Base-by-base conservation (phyloP, 257 asterid genomes). In the Scutellaria baicalensis region DNA sequence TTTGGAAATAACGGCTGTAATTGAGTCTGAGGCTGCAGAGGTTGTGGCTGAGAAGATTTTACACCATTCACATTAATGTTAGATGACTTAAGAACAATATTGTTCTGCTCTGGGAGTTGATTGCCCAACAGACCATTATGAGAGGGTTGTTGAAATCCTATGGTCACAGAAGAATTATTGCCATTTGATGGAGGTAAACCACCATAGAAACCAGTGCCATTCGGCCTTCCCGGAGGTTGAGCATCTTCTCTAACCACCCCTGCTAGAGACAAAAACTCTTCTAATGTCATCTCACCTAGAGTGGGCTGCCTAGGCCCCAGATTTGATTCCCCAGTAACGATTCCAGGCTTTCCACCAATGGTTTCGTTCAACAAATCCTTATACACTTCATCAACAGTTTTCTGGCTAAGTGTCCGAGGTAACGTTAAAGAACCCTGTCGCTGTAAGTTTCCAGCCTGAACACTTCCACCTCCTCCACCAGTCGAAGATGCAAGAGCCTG, bases 331-430 rank as follows among this genome's bases (percentile, higher is more conserved):
- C 83, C 91, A 20, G 45, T 40, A 55, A 40, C 64, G 49, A 36
- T 81, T 63, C 67, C 86, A 58, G 83, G 84, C 21, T 83, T 79
- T 21, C 68, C 65, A 17, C 81, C 80, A 13, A 61, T 57, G 44
- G 77, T 77, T 68, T 88, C 96, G 70, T 81, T 88, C 21, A 82
- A 69, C 43, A 88, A 82, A 56, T 88, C 96, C 77, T 79, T 88
- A 97, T 96, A 92, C 50, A 90, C 95, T 55, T 88, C 97, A 73
- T 90, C 98, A 27, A 92, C 98, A 3, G 96, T 88, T 75, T 77
- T 89, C 81, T 81, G 96, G 75, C 96, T 88, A 63, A 92, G 84
- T 1, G 97, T 90, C 13, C 98, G 77, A 1, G 98, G 98, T 71
- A 92, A 77, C n/a, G 96, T 86, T 21, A 92, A 72, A 62, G 97